Conservation (phyloP, 495 filamentous ascomycete genomes). For the Penicillium cosmopolitanum region DNA sequence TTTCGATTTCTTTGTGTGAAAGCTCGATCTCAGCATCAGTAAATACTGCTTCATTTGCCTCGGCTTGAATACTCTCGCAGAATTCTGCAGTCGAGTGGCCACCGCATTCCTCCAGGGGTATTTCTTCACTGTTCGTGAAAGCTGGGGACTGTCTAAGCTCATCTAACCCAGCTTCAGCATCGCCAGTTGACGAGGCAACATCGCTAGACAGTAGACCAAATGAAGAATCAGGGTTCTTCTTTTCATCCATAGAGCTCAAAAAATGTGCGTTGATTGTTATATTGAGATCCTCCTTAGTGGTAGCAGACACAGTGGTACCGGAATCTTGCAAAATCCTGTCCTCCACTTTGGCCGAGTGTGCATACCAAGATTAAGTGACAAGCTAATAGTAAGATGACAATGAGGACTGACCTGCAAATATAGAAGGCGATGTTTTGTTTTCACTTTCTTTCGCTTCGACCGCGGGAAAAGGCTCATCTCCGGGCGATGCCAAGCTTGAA, state of each 20-base stretch:
- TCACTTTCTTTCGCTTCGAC: neutral
- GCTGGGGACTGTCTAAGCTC: neutral
- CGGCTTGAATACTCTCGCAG: neutral
- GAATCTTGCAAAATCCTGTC: neutral
- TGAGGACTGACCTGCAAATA: neutral
- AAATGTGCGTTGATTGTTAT: neutral
- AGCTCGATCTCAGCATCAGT: neutral
- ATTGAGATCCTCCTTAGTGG: neutral
- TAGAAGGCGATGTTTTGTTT: neutral
- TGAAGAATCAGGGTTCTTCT: neutral
- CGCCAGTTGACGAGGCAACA: neutral
- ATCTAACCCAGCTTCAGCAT: neutral
- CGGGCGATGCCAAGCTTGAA: neutral
- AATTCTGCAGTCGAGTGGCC: neutral
- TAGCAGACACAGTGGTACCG: neutral
- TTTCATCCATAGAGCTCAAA: neutral
- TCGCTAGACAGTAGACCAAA: neutral
- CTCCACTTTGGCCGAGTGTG: neutral
- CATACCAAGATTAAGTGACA: neutral
- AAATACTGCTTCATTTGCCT: neutral
- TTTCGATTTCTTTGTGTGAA: neutral
- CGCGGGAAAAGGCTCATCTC: neutral
- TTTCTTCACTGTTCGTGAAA: neutral
- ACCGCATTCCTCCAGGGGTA: neutral
- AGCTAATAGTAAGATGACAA: neutral